These are phyloP conservation scores for Cystobasidium pallidum DNA, from an alignment of 1,284 basidiomycete species.

Conservation along the genomic window DNA sequence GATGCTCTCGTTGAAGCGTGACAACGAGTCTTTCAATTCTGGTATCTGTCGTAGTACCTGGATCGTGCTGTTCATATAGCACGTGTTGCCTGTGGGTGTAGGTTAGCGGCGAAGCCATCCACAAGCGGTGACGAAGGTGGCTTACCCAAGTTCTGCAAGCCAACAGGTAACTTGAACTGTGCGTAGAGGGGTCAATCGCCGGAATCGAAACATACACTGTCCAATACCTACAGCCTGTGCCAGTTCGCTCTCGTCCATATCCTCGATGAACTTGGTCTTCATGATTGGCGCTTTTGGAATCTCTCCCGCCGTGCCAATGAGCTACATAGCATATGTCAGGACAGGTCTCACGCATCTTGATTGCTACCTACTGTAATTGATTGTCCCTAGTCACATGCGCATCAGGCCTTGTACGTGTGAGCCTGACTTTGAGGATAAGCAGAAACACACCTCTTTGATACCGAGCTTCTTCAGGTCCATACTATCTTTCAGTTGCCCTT, in stretches of 20 bases:
- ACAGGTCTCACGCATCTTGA: too few relatives aligned
- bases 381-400: constrained; percentile 48
- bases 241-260: constrained; percentile 81
- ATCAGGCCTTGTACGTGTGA: not conserved
- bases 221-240: constrained; percentile 68
- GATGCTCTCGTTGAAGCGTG: constrained; percentile 59
- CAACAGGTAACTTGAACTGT: constrained; percentile 64
- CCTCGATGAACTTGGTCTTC: constrained; percentile 75
- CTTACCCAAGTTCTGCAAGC: constrained; percentile 56
- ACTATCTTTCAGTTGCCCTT: constrained; percentile 86
- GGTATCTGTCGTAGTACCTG: constrained; percentile 90
- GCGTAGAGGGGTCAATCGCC: not conserved
- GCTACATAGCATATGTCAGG: constrained; percentile 55
- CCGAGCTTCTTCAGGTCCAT: constrained; percentile 79
- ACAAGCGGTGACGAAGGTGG: too few relatives aligned
- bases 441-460: constrained; percentile 69
- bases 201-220: constrained; percentile 24
- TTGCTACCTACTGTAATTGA: constrained; percentile 50
- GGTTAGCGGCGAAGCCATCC: not conserved
- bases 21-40: constrained; percentile 74
- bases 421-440: not conserved
- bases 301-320: constrained; percentile 89
- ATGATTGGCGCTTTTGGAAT: constrained; percentile 82
- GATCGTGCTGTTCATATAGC: constrained; percentile 94
- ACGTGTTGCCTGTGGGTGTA: constrained; percentile 54